A percentile compares a stretch with the other conserved stretches of the same genome.
Evolutionary conservation across 108 stramenopile genomes (phyloP).

Genomic region (Pseudonitzschia delicatissima): DNA sequence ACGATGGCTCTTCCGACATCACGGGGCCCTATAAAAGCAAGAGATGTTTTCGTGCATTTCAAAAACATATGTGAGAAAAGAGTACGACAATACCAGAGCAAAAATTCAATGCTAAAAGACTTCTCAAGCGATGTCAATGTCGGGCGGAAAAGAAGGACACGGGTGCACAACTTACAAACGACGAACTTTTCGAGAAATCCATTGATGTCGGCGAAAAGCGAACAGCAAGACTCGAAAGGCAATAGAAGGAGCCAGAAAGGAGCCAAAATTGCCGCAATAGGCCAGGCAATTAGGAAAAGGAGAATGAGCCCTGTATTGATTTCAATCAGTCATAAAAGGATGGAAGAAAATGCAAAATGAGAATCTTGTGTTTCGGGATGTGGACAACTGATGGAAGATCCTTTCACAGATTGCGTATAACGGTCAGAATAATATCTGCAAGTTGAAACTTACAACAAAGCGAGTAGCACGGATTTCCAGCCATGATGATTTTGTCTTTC

Average conservation of each 20-base stretch:
- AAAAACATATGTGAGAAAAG: too few species aligned
- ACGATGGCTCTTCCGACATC: conserved; percentile 43
- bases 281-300: conserved; percentile 77
- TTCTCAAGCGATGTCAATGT: too few species aligned
- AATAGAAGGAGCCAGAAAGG: conserved; percentile 61
- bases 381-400: too few species aligned
- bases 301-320: conserved; percentile 40
- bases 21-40: conserved; percentile 49
- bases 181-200: conserved; percentile 79
- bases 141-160: too few species aligned
- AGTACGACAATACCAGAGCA: too few species aligned
- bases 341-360: conserved; percentile 35
- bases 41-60: neutral
- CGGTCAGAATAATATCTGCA: too few species aligned
- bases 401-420: too few species aligned
- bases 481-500: conserved; percentile 11
- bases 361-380: neutral
- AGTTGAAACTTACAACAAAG: conserved; percentile 25
- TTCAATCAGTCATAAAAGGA: neutral
- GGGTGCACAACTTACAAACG: conserved; percentile 53
- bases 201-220: conserved; percentile 42
- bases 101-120: too few species aligned
- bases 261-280: conserved; percentile 50
- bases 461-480: conserved; percentile 34
- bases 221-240: conserved; percentile 70